Base-by-base conservation (phyloP, 768 basidiomycete genomes). In the Solioccasus polychromus region DNA sequence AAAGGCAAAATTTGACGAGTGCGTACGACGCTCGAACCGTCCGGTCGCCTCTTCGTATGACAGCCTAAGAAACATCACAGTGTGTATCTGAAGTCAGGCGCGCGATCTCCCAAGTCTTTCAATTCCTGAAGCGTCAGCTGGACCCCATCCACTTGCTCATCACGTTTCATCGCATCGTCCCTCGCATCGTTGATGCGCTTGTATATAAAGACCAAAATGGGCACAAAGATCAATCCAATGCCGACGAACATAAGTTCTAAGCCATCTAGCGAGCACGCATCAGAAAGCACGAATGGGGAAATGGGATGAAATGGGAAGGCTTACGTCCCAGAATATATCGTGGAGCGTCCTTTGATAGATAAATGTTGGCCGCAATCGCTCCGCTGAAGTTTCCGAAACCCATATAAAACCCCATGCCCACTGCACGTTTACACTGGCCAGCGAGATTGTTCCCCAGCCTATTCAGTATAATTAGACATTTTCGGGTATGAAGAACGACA, bases 361-460 rank as follows among this genome's bases (percentile, higher is more conserved):
- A 88, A 7, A 87, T 76, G 51, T 80, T 84, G 7, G 74, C 71
- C 2, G 83, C 78, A 42, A 86, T 79, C 0, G 79, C 80, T 2
- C 83, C 84, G 20, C 76, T 67, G 48, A 85, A 77, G 57, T 83
- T 85, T 17, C 83, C 83, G 70, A 64, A 34, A 39, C 56, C 55
- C 36, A 52, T 43, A 35, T 85, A 79, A 18, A 85, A 42, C 0
- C 82, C 83, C 75, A 87, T 79, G 3, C 79, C 83, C 10, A 82
- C 68, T 14, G 64, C 84, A 4, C 85, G 82, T 58, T 86, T 88
- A 59, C 82, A 85, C 47, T 83, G 81, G 0, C 85, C 85, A 0
- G 76, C 65, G 11, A 84, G 69, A 51, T 87, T 60, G 9, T 60
- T 61, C 1, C 47, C 78, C 4, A 82, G 63, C 83, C 83, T 85